Base-by-base conservation (phyloP, 352 stramenopile species). In the Pythium phragmitis region DNA sequence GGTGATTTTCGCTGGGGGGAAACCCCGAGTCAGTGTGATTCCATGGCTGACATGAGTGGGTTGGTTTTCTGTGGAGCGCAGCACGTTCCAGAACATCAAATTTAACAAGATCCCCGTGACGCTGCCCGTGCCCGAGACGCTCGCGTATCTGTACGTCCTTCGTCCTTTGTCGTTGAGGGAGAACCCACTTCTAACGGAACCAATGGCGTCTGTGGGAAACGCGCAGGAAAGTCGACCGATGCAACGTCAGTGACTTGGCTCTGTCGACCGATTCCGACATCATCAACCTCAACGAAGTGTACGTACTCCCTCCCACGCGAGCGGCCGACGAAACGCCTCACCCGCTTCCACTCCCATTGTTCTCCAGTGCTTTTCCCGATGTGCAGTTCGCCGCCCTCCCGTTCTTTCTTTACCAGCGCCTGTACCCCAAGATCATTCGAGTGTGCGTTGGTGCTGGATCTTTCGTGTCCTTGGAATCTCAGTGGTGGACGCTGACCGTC, bases 331-430 rank as follows among this genome's bases (percentile, higher is more conserved):
- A 43, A 21, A 26, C 39, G 9, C 17, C 28, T 39, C 11, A 39
- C 11, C 34, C 7, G 34, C 34, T 39, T 39, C 7, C 11, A 39
- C 8, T 6, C 39, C 16, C 39, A 19, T 21, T 19, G 7, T 28
- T 17, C 3, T 34, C 5, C 46, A 83, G 75, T 33, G 54, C 72
- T 7, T 60, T 83, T 7, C 0, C 7, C 3, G 19, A 42, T 16
- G 77, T 57, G 6, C 16, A 30, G 1, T 80, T 83, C 41, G 14
- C 26, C 5, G 19, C 51, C 26, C 33, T 83, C 7, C 75, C 75
- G 4, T 65, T 16, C 11, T 51, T 72, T 8, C 60, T 84, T 23
- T 84, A 76, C 47, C 53, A 78, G 23, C 63, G 60, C 8, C 28
- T 57, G n/a, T 81, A 78, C 45, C 9, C 12, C 0, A 7, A 4